Conservation (phyloP, 2,329 filamentous ascomycete species). For the Penicillium fuscoglaucum region DNA sequence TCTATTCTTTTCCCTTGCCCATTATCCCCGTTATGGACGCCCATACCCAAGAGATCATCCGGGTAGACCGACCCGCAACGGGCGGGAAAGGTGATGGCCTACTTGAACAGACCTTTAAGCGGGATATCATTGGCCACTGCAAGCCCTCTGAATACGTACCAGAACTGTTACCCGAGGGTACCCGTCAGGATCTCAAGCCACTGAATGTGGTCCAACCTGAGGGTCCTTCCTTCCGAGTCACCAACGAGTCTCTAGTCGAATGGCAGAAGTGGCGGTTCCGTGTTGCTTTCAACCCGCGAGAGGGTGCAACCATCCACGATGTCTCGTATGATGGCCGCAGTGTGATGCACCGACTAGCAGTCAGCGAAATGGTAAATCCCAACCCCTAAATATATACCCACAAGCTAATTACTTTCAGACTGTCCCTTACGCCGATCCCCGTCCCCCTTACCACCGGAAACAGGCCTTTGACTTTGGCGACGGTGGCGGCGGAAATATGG, state of each 20-base stretch:
- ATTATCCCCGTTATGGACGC: slow-evolving; percentile 58
- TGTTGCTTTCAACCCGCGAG: slow-evolving; percentile 58
- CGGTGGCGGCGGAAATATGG: slow-evolving; percentile 64
- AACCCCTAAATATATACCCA: neutral
- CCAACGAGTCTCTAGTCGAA: slow-evolving; percentile 43
- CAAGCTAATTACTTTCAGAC: slow-evolving; percentile 23
- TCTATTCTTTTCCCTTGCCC: slow-evolving; percentile 61
- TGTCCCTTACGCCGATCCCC: slow-evolving; percentile 67
- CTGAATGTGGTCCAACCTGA: slow-evolving; percentile 71
- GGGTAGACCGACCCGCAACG: slow-evolving; percentile 59
- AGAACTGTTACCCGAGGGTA: slow-evolving; percentile 47
- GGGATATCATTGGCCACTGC: slow-evolving; percentile 55
- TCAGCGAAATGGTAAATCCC: slow-evolving; percentile 63
- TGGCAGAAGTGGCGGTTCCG: slow-evolving; percentile 72
- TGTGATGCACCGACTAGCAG: slow-evolving; percentile 65
- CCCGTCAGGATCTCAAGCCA: slow-evolving; percentile 61
- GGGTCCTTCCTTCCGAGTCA: slow-evolving; percentile 62
- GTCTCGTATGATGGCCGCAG: slow-evolving; percentile 65
- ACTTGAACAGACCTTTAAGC: slow-evolving; percentile 40
- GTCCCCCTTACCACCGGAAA: slow-evolving; percentile 66
- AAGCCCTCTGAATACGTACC: slow-evolving; percentile 53
- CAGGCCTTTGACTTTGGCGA: slow-evolving; percentile 73
- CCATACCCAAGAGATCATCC: slow-evolving; percentile 55
- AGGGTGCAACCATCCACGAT: slow-evolving; percentile 70
- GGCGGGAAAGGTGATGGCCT: slow-evolving; percentile 54